A percentile compares a stretch with the other conserved stretches of the same genome.
These are phyloP conservation scores for Aspergillus transmontanensis DNA, from an alignment of 2,329 filamentous ascomycete species.

Conservation along the genomic window DNA sequence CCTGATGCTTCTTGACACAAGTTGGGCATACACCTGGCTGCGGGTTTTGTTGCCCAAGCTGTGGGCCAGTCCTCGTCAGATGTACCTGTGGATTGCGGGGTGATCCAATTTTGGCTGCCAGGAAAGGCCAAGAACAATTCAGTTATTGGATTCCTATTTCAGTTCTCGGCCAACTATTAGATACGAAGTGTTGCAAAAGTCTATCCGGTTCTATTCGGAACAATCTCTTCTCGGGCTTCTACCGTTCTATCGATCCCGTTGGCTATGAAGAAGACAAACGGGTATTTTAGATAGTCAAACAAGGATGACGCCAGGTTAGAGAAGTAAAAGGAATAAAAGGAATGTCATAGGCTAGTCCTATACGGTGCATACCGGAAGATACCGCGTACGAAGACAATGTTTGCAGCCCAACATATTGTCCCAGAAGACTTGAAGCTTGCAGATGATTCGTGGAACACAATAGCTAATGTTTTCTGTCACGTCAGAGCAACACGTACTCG, in stretches of 20 bases:
- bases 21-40: constrained; percentile 33
- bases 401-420: constrained; percentile 6
- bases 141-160: constrained; percentile 4
- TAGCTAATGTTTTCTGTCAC: neutral
- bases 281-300: neutral
- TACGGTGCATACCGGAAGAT: neutral
- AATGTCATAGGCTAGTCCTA: neutral
- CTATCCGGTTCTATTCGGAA: neutral
- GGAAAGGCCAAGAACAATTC: constrained; percentile 9
- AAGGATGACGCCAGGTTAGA: neutral
- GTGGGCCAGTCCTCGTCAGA: constrained; percentile 15
- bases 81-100: constrained; percentile 1
- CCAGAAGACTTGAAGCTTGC: neutral
- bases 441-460: neutral
- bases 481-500: constrained; percentile 6
- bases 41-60: constrained; percentile 30
- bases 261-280: neutral
- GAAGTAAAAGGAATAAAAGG: neutral
- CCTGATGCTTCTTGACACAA: constrained; percentile 16
- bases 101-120: constrained; percentile 1
- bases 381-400: neutral
- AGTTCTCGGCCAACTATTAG: neutral
- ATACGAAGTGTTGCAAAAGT: neutral
- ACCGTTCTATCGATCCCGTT: neutral
- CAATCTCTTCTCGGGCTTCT: neutral